Percentiles rank a stretch among this genome's conserved stretches.
Conservation (phyloP, 768 basidiomycete genomes). For the Pulveroboletus frians region DNA sequence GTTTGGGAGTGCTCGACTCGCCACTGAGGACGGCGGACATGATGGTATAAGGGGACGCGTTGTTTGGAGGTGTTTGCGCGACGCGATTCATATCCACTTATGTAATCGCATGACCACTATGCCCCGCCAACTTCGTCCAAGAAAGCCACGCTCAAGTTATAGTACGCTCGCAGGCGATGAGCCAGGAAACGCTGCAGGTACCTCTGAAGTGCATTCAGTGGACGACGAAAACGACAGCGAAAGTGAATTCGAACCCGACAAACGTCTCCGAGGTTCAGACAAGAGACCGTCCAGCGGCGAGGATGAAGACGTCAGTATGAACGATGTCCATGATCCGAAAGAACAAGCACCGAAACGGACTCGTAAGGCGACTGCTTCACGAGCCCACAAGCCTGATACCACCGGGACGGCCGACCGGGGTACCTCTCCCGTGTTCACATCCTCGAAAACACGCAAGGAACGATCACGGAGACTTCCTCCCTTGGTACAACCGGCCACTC, state of each 20-base stretch:
- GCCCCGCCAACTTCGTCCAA: conserved; percentile 52
- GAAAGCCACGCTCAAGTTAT: conserved; percentile 52
- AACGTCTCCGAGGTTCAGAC: conserved; percentile 27
- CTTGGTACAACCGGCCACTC: conserved; percentile 5
- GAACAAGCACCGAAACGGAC: conserved; percentile 12
- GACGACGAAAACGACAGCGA: conserved; percentile 35
- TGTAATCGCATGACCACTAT: conserved; percentile 28
- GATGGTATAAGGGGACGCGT: conserved; percentile 18
- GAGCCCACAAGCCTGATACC: neutral
- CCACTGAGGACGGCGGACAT: conserved; percentile 32
- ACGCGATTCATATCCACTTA: neutral
- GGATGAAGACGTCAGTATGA: conserved; percentile 25
- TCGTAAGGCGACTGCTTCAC: conserved; percentile 5
- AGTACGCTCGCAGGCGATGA: conserved; percentile 33
- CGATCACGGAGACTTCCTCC: conserved; percentile 20
- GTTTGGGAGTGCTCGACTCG: conserved; percentile 21
- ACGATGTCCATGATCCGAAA: conserved; percentile 10
- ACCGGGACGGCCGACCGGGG: neutral
- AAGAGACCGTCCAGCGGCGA: conserved; percentile 32
- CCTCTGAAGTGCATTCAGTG: conserved; percentile 28
- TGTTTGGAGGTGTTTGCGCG: conserved; percentile 24
- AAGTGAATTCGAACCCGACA: conserved; percentile 53
- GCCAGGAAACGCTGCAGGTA: conserved; percentile 34
- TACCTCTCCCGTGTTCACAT: neutral
- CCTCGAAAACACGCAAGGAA: conserved; percentile 13